phyloP scores from a whole-genome alignment of 2,329 filamentous ascomycete species.

The Talaromyces sp. region DNA sequence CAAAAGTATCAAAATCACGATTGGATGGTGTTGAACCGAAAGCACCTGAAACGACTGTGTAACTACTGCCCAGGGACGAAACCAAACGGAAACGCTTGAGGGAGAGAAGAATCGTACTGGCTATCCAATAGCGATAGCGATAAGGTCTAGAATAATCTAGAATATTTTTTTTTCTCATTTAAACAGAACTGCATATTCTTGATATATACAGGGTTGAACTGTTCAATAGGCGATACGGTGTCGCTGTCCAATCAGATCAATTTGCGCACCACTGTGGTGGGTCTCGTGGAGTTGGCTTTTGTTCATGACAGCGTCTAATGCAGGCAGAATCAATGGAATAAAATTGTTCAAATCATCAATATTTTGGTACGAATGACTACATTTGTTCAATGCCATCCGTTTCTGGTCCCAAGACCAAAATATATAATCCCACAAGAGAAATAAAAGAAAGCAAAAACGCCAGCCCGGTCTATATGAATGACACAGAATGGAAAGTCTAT shows the following conservation, averaged over 20 bases:
- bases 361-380: background rate
- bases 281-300: background rate
- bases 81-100: too few relatives aligned
- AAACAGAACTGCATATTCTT: too few relatives aligned
- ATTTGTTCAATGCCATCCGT: background rate
- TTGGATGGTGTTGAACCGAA: background rate
- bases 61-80: background rate
- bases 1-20: background rate
- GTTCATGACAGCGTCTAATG: too few relatives aligned
- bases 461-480: background rate
- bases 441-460: conserved; percentile 4
- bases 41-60: background rate
- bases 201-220: too few relatives aligned
- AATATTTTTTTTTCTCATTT: too few relatives aligned
- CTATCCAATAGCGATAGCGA: too few relatives aligned
- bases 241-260: too few relatives aligned
- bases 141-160: too few relatives aligned
- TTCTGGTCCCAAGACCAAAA: background rate
- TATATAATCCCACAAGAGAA: background rate
- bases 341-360: background rate
- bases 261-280: too few relatives aligned
- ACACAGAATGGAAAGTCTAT: conserved; percentile 1
- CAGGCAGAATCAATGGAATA: too few relatives aligned
- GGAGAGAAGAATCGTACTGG: too few relatives aligned
- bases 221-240: too few relatives aligned